These are phyloP conservation scores for Cryphonectria nitschkei DNA, from an alignment of 2,329 filamentous ascomycete species.

Conservation along the genomic window DNA sequence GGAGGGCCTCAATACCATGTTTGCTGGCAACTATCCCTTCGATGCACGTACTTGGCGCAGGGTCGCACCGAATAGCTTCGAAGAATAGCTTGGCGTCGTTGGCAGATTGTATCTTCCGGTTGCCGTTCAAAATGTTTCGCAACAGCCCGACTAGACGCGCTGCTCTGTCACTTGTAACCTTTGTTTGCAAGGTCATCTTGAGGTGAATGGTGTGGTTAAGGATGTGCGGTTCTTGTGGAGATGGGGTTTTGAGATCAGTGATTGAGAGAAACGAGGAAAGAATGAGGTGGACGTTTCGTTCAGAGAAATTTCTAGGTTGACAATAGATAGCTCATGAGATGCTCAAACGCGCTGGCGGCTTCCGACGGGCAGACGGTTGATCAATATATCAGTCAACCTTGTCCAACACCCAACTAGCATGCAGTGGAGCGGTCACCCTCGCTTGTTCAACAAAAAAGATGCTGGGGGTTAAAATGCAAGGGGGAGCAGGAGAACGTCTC, in stretches of 20 bases:
- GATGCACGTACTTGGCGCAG: conserved; percentile 32
- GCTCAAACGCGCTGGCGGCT: not conserved
- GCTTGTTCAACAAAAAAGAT: not conserved
- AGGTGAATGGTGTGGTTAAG: too few relatives aligned
- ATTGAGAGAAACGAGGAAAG: not conserved
- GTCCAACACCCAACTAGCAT: not conserved
- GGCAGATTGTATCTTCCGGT: conserved; percentile 30
- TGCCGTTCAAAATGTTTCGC: conserved; percentile 33
- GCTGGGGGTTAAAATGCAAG: not conserved
- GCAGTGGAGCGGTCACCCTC: not conserved
- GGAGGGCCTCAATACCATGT: conserved; percentile 35
- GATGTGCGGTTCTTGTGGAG: not conserved
- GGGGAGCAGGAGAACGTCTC: not conserved
- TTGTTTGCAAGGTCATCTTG: not conserved
- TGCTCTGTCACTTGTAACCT: conserved; percentile 15
- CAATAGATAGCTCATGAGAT: not conserved
- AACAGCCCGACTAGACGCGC: conserved; percentile 29
- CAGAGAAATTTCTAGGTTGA: not conserved
- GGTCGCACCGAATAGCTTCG: conserved; percentile 34
- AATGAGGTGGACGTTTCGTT: not conserved
- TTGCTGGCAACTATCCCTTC: conserved; percentile 36
- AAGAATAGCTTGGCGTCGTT: conserved; percentile 38
- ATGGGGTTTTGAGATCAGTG: not conserved
- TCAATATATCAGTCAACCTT: conserved; percentile 1
- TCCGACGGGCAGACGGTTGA: not conserved